phyloP scores from a whole-genome alignment of 331 rosid species.

The Pyrus hybrid region DNA sequence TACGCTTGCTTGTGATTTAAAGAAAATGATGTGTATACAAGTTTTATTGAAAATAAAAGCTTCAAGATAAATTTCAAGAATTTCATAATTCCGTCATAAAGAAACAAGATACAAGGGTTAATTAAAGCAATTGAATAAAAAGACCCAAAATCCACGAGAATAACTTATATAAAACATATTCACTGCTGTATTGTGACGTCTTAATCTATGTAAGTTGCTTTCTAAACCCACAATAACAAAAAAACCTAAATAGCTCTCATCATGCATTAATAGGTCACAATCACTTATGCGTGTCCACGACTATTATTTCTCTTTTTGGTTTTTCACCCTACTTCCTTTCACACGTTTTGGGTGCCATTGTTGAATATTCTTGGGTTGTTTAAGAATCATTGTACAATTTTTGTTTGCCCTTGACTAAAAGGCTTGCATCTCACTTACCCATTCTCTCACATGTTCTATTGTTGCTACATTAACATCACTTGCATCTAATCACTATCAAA shows the following conservation, averaged over 20 bases:
- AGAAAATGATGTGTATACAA: not conserved
- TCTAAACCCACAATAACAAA: not conserved
- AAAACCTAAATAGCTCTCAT: not conserved
- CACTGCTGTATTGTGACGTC: too few relatives aligned
- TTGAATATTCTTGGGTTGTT: not conserved
- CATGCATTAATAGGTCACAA: not conserved
- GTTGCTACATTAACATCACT: slow-evolving; percentile 11
- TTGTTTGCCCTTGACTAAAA: not conserved
- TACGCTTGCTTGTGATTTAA: not conserved
- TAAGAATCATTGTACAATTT: not conserved
- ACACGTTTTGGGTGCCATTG: not conserved
- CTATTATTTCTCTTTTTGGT: not conserved
- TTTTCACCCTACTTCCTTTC: not conserved
- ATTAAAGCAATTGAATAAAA: too few relatives aligned
- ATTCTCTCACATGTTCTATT: slow-evolving; percentile 2
- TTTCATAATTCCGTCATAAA: not conserved
- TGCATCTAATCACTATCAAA: slow-evolving; percentile 11
- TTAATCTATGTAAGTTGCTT: not conserved
- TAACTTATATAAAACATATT: not conserved
- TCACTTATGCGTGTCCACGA: too few relatives aligned
- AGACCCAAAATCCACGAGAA: too few relatives aligned
- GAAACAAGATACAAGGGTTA: not conserved
- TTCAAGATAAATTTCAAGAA: too few relatives aligned
- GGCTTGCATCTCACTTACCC: not conserved
- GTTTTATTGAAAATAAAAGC: not conserved